Evolutionary conservation across 2,329 filamentous ascomycete genomes (phyloP).

Genomic region (Xylaria hypoxylon): DNA sequence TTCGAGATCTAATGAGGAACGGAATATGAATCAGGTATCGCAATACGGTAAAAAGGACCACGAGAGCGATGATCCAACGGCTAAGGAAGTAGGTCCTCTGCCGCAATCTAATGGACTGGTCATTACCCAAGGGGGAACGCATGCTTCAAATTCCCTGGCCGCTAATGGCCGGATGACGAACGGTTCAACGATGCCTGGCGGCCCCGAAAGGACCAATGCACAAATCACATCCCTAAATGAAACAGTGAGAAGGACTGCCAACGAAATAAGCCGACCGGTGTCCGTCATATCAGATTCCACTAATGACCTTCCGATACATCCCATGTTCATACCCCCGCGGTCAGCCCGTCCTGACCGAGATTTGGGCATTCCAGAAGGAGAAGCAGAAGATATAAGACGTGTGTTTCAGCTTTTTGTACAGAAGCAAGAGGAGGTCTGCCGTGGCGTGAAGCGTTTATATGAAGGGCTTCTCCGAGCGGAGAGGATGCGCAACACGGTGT

Average conservation of each 20-base stretch:
- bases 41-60: slow-evolving; percentile 13
- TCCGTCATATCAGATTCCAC: slow-evolving; percentile 57
- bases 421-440: slow-evolving; percentile 86
- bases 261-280: slow-evolving; percentile 42
- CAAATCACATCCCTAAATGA: slow-evolving; percentile 35
- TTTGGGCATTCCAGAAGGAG: slow-evolving; percentile 75
- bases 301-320: slow-evolving; percentile 72
- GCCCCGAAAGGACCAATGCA: slow-evolving; percentile 39
- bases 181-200: slow-evolving; percentile 27
- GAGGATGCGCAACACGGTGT: slow-evolving; percentile 75
- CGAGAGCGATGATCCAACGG: not conserved
- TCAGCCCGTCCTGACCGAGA: slow-evolving; percentile 74
- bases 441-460: slow-evolving; percentile 75
- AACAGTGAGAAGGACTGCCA: slow-evolving; percentile 34
- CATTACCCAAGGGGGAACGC: slow-evolving; percentile 20
- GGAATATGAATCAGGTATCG: slow-evolving; percentile 19
- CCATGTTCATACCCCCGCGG: slow-evolving; percentile 76
- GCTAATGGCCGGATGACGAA: slow-evolving; percentile 35
- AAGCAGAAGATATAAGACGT: slow-evolving; percentile 82
- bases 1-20: slow-evolving; percentile 40
- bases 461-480: slow-evolving; percentile 79
- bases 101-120: slow-evolving; percentile 27
- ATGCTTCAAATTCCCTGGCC: slow-evolving; percentile 9
- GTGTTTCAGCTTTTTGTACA: slow-evolving; percentile 82
- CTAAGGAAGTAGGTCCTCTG: slow-evolving; percentile 12